Evolutionary conservation across 2,329 filamentous ascomycete genomes (phyloP).

Genomic region (Helotiales sp.): DNA sequence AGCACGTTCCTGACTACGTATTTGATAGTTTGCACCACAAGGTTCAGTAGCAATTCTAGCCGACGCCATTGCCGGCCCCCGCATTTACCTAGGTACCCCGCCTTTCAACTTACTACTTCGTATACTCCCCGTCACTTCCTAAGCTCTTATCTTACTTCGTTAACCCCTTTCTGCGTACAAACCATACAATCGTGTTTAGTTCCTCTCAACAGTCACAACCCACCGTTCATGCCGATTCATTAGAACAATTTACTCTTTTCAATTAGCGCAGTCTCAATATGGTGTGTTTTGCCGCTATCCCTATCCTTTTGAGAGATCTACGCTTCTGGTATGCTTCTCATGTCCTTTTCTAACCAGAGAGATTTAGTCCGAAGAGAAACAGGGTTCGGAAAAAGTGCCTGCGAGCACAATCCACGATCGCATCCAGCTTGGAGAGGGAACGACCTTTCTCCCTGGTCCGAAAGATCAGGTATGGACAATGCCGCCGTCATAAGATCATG

Average conservation of each 20-base stretch:
- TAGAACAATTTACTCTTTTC: neutral
- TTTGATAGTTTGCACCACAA: too few species aligned
- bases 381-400: neutral
- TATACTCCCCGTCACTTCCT: neutral
- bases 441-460: constrained; percentile 39
- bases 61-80: neutral
- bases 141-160: neutral
- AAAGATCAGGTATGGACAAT: constrained; percentile 31
- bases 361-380: neutral
- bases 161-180: neutral
- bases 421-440: constrained; percentile 38
- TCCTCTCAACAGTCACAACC: neutral
- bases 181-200: neutral
- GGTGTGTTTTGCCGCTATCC: neutral
- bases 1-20: too few species aligned
- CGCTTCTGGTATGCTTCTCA: neutral
- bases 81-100: neutral
- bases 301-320: neutral
- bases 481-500: too few species aligned
- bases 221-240: neutral
- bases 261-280: neutral
- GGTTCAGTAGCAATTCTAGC: too few species aligned
- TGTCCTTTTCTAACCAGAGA: neutral
- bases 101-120: neutral
- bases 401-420: constrained; percentile 23